Evolutionary conservation across 495 filamentous ascomycete genomes (phyloP).

Genomic region (Daldinia bambusicola): DNA sequence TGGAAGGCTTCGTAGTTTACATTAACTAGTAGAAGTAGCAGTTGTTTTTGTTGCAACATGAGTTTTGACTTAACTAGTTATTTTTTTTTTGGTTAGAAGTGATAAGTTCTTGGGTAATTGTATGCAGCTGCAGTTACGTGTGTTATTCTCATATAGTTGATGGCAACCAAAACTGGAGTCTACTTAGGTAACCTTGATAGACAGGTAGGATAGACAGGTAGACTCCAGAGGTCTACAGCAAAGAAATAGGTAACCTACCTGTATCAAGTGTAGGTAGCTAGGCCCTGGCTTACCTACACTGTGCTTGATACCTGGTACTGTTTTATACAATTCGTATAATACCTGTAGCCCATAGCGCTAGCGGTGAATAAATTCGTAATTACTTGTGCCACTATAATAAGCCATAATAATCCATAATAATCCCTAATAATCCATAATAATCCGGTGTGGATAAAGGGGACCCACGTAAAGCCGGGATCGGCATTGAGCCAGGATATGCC

Average conservation of each 20-base stretch:
- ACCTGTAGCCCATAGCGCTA: background rate
- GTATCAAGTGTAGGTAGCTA: no score
- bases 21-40: conserved; percentile 19
- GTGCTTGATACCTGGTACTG: no score
- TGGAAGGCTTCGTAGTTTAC: conserved; percentile 45
- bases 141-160: background rate
- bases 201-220: no score
- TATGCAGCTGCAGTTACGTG: background rate
- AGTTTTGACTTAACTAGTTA: conserved; percentile 22
- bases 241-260: background rate
- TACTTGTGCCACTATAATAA: background rate
- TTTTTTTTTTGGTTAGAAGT: conserved; percentile 12
- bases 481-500: conserved; percentile 18
- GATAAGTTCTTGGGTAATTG: conserved; percentile 1
- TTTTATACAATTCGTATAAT: no score
- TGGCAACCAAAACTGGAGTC: no score
- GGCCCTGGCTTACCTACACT: no score
- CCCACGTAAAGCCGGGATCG: conserved; percentile 38
- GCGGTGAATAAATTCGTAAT: conserved; percentile 1
- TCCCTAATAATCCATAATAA: no score
- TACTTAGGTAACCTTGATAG: no score
- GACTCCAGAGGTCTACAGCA: no score
- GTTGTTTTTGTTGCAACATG: conserved; percentile 22
- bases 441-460: background rate
- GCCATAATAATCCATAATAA: no score